Evolutionary conservation across 768 basidiomycete genomes (phyloP).

Genomic region (Agaricus sinodeliciosus): DNA sequence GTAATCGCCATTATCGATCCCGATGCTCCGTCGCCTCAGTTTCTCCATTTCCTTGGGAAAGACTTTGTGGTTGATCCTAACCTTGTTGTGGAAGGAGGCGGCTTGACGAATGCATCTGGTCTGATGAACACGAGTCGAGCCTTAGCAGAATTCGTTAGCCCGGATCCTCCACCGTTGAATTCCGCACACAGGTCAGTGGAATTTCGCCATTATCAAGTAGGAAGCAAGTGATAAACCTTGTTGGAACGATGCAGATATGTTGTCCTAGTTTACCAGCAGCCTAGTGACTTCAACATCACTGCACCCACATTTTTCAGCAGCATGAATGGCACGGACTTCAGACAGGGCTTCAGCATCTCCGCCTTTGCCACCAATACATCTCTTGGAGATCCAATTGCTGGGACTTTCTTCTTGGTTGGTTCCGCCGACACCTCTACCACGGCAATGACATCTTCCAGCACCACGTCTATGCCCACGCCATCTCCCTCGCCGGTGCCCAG

Average conservation of each 20-base stretch:
- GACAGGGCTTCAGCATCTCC: conserved; percentile 33
- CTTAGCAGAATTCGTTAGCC: conserved; percentile 31
- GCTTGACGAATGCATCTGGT: neutral
- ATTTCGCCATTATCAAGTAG: neutral
- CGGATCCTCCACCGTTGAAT: conserved; percentile 29
- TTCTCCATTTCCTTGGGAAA: conserved; percentile 35
- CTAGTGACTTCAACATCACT: conserved; percentile 23
- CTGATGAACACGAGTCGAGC: conserved; percentile 33
- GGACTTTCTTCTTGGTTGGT: conserved; percentile 37
- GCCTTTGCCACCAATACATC: conserved; percentile 25
- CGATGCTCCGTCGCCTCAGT: conserved; percentile 35
- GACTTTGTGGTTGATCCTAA: conserved; percentile 25
- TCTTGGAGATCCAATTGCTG: conserved; percentile 31
- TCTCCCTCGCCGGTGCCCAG: neutral
- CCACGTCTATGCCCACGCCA: neutral
- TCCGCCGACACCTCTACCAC: conserved; percentile 11
- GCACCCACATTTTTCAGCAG: conserved; percentile 25
- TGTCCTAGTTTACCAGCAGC: conserved; percentile 26
- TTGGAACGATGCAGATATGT: conserved; percentile 25
- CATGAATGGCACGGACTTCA: conserved; percentile 14
- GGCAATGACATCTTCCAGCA: neutral
- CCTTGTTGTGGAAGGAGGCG: conserved; percentile 11
- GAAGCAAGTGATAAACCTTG: neutral
- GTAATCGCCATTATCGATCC: conserved; percentile 37
- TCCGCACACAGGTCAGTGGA: conserved; percentile 36